phyloP scores from a whole-genome alignment of 495 filamentous ascomycete genomes.

The Astrocystis sublimbata region DNA sequence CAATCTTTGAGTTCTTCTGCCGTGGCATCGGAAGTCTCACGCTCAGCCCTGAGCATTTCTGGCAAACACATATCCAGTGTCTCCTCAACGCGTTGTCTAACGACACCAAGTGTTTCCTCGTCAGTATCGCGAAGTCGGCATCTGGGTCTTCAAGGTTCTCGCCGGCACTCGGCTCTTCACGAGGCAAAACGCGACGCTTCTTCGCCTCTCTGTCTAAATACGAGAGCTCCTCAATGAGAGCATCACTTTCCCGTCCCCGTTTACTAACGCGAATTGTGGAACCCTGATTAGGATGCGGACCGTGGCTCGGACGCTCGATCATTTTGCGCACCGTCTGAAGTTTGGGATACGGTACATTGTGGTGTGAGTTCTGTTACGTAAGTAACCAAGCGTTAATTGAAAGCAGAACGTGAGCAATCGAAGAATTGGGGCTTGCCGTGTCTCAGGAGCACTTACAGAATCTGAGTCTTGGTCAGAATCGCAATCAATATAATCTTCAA shows the following conservation, averaged over 20 bases:
- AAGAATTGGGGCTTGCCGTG: neutral
- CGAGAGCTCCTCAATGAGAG: neutral
- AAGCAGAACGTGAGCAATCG: neutral
- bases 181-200: neutral
- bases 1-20: neutral
- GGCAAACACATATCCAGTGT: constrained; percentile 35
- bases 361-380: constrained; percentile 2
- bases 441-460: neutral
- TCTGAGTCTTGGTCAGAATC: neutral
- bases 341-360: neutral
- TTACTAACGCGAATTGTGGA: neutral
- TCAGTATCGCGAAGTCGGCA: neutral
- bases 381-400: neutral
- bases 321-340: constrained; percentile 15
- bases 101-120: neutral
- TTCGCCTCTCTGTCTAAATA: neutral
- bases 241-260: neutral
- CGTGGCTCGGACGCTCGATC: constrained; percentile 20
- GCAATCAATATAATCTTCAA: constrained; percentile 32
- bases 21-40: constrained; percentile 32
- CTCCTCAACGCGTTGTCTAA: constrained; percentile 26
- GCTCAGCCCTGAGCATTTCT: constrained; percentile 37
- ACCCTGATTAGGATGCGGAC: constrained; percentile 21
- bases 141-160: neutral
- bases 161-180: neutral